Base-by-base conservation (phyloP, 208 protist genomes). In the Phytomonas sp. region DNA sequence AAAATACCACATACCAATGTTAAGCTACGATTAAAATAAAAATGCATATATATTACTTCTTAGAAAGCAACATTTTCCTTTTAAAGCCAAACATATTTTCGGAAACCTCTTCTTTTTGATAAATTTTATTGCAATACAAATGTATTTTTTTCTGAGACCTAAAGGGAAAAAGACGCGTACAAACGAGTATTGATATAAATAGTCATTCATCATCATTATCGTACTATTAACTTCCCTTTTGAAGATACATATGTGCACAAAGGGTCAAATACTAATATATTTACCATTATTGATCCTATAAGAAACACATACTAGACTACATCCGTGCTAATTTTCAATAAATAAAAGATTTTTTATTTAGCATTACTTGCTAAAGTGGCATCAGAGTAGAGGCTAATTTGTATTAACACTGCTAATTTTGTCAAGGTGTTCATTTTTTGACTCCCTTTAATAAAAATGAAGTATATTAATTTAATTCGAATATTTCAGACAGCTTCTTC, bases 401-500 rank as follows among this genome's bases (percentile, higher is more conserved):
- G 12, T 16, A n/a, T 29, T 30, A 32, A 33, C 23, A 71, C 14
- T 30, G 30, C 34, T 0, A 60, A 61, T 29, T 37, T 52, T 66
- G 10, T 64, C 65, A 31, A 60, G 7, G 23, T 5, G 23, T 60
- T 60, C 36, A 67, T 19, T 52, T 7, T 30, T 59, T 70, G 2
- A 0, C 14, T 63, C 63, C 26, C 45, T 5, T 26, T 26, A 26
- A 26, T 5, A 56, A 16, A 26, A 26, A 26, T 56, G 19, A 26
- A 6, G 16, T 6, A 4, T 23, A 65, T 29, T 66, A 36, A 6
- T 74, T 56, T 8, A 87, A 61, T 23, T 66, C 64, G 42, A 93
- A 93, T 2, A 93, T 70, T 42, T 90, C 83, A 10, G 62, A 73
- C 29, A 93, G 75, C 60, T 89, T 91, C 12, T 37, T 30, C 23